Evolutionary conservation across 108 stramenopile species (phyloP).

Genomic region (Seminavis robusta): DNA sequence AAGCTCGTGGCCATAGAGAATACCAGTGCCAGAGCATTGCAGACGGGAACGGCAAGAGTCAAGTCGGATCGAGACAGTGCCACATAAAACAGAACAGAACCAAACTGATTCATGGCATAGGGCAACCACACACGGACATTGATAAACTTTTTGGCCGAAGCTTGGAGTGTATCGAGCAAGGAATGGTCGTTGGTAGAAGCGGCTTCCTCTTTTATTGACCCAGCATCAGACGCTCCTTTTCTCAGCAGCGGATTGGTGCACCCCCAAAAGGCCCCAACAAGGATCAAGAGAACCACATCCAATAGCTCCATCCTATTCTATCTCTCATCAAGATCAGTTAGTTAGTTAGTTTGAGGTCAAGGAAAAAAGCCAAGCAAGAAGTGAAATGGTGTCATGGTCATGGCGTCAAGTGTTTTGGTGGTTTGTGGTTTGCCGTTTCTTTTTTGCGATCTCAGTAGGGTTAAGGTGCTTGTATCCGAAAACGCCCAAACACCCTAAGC

Average conservation of each 20-base stretch:
- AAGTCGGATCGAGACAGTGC: conserved; percentile 66
- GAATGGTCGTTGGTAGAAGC: neutral
- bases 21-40: conserved; percentile 77
- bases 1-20: conserved; percentile 68
- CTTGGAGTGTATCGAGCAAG: neutral
- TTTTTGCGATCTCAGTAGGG: too few species aligned
- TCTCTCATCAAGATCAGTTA: too few species aligned
- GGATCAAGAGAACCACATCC: conserved; percentile 47
- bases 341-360: too few species aligned
- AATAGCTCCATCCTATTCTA: too few species aligned
- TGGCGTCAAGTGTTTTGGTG: too few species aligned
- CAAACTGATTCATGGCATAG: conserved; percentile 73
- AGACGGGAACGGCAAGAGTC: conserved; percentile 69
- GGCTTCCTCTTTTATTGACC: neutral
- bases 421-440: too few species aligned
- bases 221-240: conserved; percentile 31
- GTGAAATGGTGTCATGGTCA: too few species aligned
- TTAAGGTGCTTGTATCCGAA: too few species aligned
- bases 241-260: conserved; percentile 86
- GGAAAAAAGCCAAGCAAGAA: too few species aligned
- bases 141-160: conserved; percentile 24
- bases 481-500: too few species aligned
- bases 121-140: conserved; percentile 67
- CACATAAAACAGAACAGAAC: conserved; percentile 75
- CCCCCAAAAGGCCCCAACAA: conserved; percentile 82